These are phyloP conservation scores for Tillandsia leiboldiana DNA, from an alignment of 176 grass and related monocot species.

Conservation along the genomic window DNA sequence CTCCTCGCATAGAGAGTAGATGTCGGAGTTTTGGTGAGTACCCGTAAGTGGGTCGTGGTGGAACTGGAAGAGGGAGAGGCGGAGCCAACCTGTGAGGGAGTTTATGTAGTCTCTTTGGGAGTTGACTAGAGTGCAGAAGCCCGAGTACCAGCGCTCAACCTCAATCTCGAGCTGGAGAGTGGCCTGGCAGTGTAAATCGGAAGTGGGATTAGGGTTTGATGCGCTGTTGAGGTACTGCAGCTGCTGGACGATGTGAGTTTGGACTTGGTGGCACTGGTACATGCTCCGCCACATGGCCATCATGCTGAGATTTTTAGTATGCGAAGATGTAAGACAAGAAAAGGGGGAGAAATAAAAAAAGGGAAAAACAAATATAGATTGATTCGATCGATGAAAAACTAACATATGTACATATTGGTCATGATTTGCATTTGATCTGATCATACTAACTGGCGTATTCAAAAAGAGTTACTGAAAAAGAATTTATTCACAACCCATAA, in stretches of 20 bases:
- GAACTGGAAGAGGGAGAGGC: conserved; percentile 77
- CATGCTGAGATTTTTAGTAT: conserved; percentile 44
- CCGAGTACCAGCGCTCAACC: conserved; percentile 85
- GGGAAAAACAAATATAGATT: background rate
- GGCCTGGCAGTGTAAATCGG: conserved; percentile 65
- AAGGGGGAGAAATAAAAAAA: background rate
- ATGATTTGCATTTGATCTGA: too few relatives aligned
- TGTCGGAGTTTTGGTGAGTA: conserved; percentile 53
- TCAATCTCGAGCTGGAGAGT: conserved; percentile 82
- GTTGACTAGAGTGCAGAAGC: conserved; percentile 77
- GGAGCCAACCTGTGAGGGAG: conserved; percentile 84
- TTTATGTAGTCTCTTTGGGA: conserved; percentile 88
- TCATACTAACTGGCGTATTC: too few relatives aligned
- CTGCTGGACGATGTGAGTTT: conserved; percentile 96
- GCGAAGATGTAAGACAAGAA: background rate
- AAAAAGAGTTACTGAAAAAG: too few relatives aligned
- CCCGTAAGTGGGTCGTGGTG: conserved; percentile 51
- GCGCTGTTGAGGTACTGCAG: conserved; percentile 71
- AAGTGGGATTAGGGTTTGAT: conserved; percentile 56
- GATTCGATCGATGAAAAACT: too few relatives aligned
- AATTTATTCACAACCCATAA: too few relatives aligned
- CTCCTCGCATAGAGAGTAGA: conserved; percentile 81
- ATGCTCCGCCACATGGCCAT: conserved; percentile 99
- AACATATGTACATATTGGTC: too few relatives aligned
- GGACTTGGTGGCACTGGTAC: conserved; percentile 98